Conservation (phyloP, 1,284 basidiomycete genomes). For the Ceratobasidium sp. region DNA sequence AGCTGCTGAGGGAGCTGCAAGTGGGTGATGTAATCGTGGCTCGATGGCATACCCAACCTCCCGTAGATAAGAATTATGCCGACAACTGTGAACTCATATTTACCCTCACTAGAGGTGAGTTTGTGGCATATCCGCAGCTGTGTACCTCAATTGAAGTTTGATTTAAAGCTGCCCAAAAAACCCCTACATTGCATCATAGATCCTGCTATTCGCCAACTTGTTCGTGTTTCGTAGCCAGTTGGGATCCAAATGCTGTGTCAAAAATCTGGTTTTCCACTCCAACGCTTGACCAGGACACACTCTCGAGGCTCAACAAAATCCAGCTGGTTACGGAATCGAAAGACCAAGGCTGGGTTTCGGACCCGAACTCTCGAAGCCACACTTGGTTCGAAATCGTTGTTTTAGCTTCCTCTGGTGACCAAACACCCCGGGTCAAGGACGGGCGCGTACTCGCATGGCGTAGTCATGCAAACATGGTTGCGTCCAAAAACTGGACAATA, state of each 20-base stretch:
- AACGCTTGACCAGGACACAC: not conserved
- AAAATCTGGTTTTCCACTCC: slow-evolving; percentile 9
- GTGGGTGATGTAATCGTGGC: not conserved
- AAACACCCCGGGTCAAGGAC: not conserved
- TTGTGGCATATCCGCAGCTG: too few species aligned
- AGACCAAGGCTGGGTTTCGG: slow-evolving; percentile 8
- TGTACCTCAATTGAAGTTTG: not conserved
- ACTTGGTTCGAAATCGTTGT: slow-evolving; percentile 10
- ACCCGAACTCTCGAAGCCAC: not conserved
- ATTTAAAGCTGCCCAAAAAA: not conserved
- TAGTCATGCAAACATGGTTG: not conserved
- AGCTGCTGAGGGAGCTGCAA: not conserved
- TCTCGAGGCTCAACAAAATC: not conserved
- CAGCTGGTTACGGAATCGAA: not conserved
- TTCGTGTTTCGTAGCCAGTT: not conserved
- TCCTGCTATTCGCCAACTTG: not conserved
- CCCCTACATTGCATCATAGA: not conserved
- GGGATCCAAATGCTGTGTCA: not conserved
- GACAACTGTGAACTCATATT: not conserved
- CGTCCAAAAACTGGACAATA: not conserved
- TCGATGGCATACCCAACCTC: not conserved
- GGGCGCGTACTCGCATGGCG: slow-evolving; percentile 2
- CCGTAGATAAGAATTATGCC: not conserved
- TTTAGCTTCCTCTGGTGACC: not conserved
- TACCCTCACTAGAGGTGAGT: not conserved